These are phyloP conservation scores for Physaria fendleri DNA, from an alignment of 345 rosid species.

Conservation along the genomic window DNA sequence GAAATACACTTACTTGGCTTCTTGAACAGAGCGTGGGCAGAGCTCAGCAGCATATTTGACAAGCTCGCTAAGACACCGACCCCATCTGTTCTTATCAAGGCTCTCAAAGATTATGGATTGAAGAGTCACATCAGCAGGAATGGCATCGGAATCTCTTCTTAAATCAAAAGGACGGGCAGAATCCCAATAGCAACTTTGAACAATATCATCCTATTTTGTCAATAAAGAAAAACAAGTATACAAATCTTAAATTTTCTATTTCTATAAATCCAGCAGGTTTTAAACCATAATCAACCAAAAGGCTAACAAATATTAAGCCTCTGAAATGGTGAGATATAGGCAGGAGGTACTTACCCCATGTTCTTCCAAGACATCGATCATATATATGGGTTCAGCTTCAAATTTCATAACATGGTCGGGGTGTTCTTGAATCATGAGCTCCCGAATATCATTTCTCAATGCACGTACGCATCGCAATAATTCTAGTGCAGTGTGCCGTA, in stretches of 20 bases:
- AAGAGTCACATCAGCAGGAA: constrained; percentile 91
- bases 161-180: constrained; percentile 88
- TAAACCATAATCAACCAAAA: constrained; percentile 9
- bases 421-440: constrained; percentile 48
- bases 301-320: constrained; percentile 5
- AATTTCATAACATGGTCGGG: constrained; percentile 52
- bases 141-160: constrained; percentile 80
- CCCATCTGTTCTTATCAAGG: constrained; percentile 98
- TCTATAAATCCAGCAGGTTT: neutral
- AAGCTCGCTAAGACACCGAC: constrained; percentile 90
- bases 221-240: neutral
- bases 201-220: constrained; percentile 81
- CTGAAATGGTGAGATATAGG: constrained; percentile 7
- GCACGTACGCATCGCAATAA: constrained; percentile 94
- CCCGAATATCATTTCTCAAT: constrained; percentile 79
- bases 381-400: constrained; percentile 86
- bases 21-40: constrained; percentile 91
- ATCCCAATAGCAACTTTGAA: constrained; percentile 96
- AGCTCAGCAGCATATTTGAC: constrained; percentile 92
- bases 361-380: constrained; percentile 93
- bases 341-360: constrained; percentile 65
- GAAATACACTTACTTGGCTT: constrained; percentile 66
- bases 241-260: constrained; percentile 8
- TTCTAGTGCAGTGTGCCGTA: constrained; percentile 93
- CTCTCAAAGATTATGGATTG: constrained; percentile 92